A percentile compares a stretch with the other conserved stretches of the same genome.
These are phyloP conservation scores for Suillus plorans DNA, from an alignment of 768 basidiomycete genomes.

Conservation along the genomic window DNA sequence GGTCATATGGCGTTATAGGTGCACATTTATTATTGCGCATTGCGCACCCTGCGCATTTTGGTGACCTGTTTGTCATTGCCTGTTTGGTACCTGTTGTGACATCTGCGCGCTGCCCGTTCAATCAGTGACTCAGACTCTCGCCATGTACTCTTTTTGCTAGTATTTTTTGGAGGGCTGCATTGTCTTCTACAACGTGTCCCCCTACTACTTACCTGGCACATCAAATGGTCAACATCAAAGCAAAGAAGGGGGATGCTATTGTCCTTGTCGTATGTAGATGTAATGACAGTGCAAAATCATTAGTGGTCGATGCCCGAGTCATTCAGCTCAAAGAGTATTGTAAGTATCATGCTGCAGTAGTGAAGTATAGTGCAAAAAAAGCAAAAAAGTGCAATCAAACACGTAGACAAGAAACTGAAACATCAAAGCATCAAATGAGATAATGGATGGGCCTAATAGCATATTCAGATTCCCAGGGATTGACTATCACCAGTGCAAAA, in stretches of 20 bases:
- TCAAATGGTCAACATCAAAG: not conserved
- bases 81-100: not conserved
- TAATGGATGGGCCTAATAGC: not conserved
- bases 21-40: not conserved
- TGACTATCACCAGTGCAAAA: not conserved
- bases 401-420: not conserved
- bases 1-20: not conserved
- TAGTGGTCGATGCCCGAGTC: not conserved
- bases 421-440: not conserved
- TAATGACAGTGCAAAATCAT: slow-evolving; percentile 1
- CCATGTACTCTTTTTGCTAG: not conserved
- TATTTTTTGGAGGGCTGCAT: no score
- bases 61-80: not conserved
- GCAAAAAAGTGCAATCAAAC: not conserved
- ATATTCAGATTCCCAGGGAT: not conserved
- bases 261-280: not conserved
- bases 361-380: not conserved
- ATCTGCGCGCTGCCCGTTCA: not conserved
- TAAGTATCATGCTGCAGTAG: not conserved
- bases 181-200: no score
- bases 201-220: no score
- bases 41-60: not conserved
- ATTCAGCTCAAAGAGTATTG: not conserved
- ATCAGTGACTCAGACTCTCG: no score
- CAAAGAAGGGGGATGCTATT: not conserved